Evolutionary conservation across 2,329 filamentous ascomycete genomes (phyloP), one percentile per base, ranked within the genome.

Genomic region (Helicocarpus griseus): DNA sequence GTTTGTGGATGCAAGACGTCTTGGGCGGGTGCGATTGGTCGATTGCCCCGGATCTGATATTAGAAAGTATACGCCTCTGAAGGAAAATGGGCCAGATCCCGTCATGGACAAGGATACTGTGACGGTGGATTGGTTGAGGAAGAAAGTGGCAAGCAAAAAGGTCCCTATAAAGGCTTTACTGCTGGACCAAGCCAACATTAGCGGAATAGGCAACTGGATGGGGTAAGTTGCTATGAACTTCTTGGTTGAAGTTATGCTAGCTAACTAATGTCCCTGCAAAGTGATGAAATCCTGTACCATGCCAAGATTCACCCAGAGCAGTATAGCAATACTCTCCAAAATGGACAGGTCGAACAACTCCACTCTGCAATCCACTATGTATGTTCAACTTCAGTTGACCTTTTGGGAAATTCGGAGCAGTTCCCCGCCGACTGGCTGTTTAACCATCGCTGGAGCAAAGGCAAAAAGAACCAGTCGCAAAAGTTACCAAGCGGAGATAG

Each of bases 161-260:
- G 87, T 96, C 0, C 90, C 91, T 0, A 79, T 97, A 57, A 97
- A 97, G 66, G 87, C 89, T 0, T 75, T 96, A 19, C 73, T 98
- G 11, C 76, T 97, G 3, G 88, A 97, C 64, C 93, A 98, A 68
- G 78, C 82, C 17, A 86, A 86, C 65, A 86, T 97, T 55, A 93
- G 87, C 61, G 93, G 93, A 6, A 87, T 98, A 56, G 93, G 93
- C 0, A 97, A 97, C 64, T 98, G 91, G 91, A 91, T 98, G 50
- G 89, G 85, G 71, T 80, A 67, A 57, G 75, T 65, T 13, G 8
- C 40, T 49, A 50, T 28, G 35, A 53, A 48, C 48, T 43, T 19
- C 21, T 48, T 49, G 47, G 51, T 31, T 48, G 14, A 14, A 40
- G 17, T 17, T 14, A 19, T 26, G 13, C 9, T 13, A 28, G 13